A percentile compares a stretch with the other conserved stretches of the same genome.
Evolutionary conservation across 306 rosid genomes (phyloP).

Genomic region (Rubus parviflorus): DNA sequence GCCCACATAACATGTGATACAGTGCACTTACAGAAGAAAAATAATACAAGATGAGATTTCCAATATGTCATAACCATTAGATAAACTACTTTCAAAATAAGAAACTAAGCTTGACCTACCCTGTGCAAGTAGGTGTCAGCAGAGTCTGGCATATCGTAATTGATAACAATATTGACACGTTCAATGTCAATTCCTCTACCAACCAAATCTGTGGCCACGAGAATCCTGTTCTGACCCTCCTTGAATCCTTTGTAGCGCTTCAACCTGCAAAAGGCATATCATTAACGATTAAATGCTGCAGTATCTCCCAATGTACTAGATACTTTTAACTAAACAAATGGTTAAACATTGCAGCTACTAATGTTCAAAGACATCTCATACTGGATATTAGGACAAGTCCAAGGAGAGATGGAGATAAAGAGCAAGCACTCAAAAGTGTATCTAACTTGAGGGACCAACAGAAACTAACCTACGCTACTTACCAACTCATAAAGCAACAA

Average conservation of each 20-base stretch:
- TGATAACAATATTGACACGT: constrained; percentile 94
- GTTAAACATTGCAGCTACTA: not conserved
- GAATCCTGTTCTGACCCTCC: constrained; percentile 96
- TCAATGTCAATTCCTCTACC: constrained; percentile 98
- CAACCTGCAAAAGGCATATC: constrained; percentile 40
- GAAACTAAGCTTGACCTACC: constrained; percentile 42
- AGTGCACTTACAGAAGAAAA: not conserved
- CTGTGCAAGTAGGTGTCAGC: constrained; percentile 98
- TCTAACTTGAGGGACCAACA: not conserved
- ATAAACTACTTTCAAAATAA: no score
- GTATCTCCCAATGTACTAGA: no score
- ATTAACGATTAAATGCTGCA: constrained; percentile 1
- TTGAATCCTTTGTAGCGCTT: constrained; percentile 93
- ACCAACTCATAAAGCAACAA: not conserved
- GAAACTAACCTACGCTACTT: not conserved
- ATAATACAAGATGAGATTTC: no score
- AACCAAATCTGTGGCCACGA: constrained; percentile 96
- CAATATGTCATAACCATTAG: not conserved
- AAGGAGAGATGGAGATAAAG: not conserved
- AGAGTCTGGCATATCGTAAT: constrained; percentile 99
- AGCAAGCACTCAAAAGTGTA: not conserved
- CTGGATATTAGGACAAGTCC: not conserved
- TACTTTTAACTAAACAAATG: not conserved
- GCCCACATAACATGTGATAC: not conserved
- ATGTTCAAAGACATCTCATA: not conserved